Base-by-base conservation (phyloP, 305 asterid genomes). In the Ajuga reptans region DNA sequence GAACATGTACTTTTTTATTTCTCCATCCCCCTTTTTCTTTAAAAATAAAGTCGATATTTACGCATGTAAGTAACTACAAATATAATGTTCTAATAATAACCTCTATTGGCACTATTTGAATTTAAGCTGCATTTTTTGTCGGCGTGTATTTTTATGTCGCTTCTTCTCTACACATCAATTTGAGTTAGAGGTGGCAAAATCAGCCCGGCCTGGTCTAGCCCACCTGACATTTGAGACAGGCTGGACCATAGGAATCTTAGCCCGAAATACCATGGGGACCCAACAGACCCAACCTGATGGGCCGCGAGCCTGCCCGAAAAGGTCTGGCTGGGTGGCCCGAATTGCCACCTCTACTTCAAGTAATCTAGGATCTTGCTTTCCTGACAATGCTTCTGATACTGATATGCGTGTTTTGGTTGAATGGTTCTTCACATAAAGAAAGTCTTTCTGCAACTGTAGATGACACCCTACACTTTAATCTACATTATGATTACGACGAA, bases 1-100 rank as follows among this genome's bases (percentile, higher is more conserved):
- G 43, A 33, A 52, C 55, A 34, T 64, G 64, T 69, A 72, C 68
- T 59, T 27, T 41, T 27, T 18, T 46, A n/a, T 33, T 31, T 24
- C 27, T 27, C 27, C 27, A 18, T 18, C 11, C 41, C 43, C 45
- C 54, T 36, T 17, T 31, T 53, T 39, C 39, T 65, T 14, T 31
- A 68, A 49, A 58, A 69, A 72, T 66, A 65, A 45, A 57, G 53
- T 50, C 69, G 69, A 42, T 59, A 18, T 72, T 69, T 68, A 54
- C 72, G 72, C 74, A 34, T 65, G 65, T 58, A 49, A 62, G 63
- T 49, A 63, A 55, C 58, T 65, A 12, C 68, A 69, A 18, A 31
- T 61, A 14, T 34, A 54, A 7, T 17, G 29, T 59, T 59, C 66
- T 66, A 66, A 64, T 53, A 10, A 37, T 57, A 45, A 31, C 55